Evolutionary conservation across 2,329 filamentous ascomycete species (phyloP).

Genomic region (Thermothelomyces thermophilus): DNA sequence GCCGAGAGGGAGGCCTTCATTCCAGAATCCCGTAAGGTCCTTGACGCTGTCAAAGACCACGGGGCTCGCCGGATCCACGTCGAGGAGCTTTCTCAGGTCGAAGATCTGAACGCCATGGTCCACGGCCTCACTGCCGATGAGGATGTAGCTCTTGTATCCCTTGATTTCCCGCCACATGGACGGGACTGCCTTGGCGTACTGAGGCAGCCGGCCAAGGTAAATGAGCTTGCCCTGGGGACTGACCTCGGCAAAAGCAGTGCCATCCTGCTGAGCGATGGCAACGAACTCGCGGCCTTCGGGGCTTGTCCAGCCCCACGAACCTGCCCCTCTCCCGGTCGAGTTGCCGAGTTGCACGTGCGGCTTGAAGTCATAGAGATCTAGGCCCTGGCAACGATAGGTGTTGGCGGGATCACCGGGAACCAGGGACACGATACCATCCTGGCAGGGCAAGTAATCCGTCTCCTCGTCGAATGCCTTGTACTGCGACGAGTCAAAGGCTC

Average conservation of each 20-base stretch:
- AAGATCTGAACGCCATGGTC: constrained; percentile 57
- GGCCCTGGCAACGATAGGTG: constrained; percentile 38
- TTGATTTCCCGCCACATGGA: constrained; percentile 38
- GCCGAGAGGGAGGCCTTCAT: constrained; percentile 29
- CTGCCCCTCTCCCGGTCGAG: constrained; percentile 31
- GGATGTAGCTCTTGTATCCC: constrained; percentile 36
- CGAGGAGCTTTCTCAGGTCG: constrained; percentile 50
- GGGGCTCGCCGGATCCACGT: constrained; percentile 36
- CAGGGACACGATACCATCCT: constrained; percentile 38
- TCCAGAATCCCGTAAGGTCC: constrained; percentile 34
- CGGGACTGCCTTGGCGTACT: constrained; percentile 31
- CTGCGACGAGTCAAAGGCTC: constrained; percentile 16
- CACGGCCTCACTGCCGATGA: constrained; percentile 37
- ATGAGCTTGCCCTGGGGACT: constrained; percentile 37
- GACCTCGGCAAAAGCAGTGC: constrained; percentile 45
- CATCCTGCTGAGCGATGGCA: constrained; percentile 43
- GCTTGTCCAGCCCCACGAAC: constrained; percentile 44
- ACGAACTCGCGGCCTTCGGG: constrained; percentile 43
- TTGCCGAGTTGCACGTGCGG: constrained; percentile 48
- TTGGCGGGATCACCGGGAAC: constrained; percentile 40
- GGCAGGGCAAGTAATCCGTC: constrained; percentile 29
- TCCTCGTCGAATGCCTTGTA: constrained; percentile 15
- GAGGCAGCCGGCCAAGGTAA: constrained; percentile 41
- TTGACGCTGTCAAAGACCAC: constrained; percentile 29
- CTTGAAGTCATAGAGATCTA: constrained; percentile 51